Conservation (phyloP, 2,329 filamentous ascomycete species). For the Aspergillus thermomutatus region DNA sequence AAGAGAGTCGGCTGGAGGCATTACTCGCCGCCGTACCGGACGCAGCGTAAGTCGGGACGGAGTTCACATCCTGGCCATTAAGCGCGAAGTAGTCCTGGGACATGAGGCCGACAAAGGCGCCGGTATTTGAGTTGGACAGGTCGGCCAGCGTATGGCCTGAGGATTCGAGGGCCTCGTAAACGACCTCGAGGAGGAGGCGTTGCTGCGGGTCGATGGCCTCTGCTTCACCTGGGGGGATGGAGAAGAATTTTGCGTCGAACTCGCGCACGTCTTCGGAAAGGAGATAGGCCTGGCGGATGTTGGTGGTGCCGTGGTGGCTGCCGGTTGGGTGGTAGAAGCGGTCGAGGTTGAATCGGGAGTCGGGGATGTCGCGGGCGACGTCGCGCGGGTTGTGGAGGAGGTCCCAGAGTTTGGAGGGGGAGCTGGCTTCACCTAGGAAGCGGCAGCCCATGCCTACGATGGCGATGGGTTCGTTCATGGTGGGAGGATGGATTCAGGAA, state of each 20-base stretch:
- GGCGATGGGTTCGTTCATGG: constrained; percentile 8
- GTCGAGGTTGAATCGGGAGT: not conserved
- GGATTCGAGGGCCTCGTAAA: constrained; percentile 6
- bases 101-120: too few species aligned
- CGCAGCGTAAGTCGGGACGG: too few species aligned
- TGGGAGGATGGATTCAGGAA: too few species aligned
- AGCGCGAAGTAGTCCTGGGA: too few species aligned
- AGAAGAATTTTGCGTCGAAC: constrained; percentile 10
- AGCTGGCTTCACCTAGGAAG: constrained; percentile 7
- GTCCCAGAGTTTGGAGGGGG: constrained; percentile 9
- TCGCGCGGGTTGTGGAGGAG: constrained; percentile 3
- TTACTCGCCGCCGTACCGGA: constrained; percentile 14
- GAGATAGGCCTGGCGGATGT: not conserved
- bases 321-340: constrained; percentile 4
- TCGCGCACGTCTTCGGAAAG: not conserved
- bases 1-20: constrained; percentile 30
- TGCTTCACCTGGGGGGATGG: constrained; percentile 2
- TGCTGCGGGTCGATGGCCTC: constrained; percentile 14
- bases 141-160: constrained; percentile 1
- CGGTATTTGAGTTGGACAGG: not conserved
- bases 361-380: not conserved
- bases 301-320: constrained; percentile 1
- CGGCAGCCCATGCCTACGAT: constrained; percentile 11
- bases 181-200: constrained; percentile 4
- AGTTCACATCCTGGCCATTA: too few species aligned